A percentile compares a stretch with the other conserved stretches of the same genome.
Conservation (phyloP, 2,329 filamentous ascomycete species). For the Leptographium wingfieldii region DNA sequence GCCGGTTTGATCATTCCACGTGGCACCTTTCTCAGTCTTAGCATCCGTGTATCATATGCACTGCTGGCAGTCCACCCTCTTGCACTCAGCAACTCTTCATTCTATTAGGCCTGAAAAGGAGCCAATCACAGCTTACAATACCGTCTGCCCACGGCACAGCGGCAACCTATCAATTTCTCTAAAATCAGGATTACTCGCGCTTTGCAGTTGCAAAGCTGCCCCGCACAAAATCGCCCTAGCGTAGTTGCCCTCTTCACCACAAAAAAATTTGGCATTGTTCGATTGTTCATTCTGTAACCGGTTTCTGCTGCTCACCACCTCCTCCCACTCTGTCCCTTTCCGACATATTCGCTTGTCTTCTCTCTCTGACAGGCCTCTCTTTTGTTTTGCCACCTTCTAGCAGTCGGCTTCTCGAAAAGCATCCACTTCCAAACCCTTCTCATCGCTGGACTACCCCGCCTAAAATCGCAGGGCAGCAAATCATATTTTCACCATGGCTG, state of each 20-base stretch:
- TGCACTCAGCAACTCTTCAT: too few species aligned
- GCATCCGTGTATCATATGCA: too few species aligned
- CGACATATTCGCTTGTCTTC: neutral
- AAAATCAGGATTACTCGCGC: conserved; percentile 1
- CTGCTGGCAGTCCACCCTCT: too few species aligned
- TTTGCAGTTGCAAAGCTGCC: conserved; percentile 1
- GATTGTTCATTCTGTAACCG: conserved; percentile 3
- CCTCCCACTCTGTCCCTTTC: neutral
- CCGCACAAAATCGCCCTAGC: conserved; percentile 11
- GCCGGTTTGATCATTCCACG: too few species aligned
- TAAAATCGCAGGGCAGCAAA: neutral
- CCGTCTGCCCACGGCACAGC: neutral
- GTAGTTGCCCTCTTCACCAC: conserved; percentile 10
- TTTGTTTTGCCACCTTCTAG: neutral
- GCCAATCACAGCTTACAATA: neutral
- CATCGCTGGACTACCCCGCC: conserved; percentile 6
- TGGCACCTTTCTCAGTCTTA: too few species aligned
- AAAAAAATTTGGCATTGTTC: conserved; percentile 9
- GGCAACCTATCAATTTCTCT: neutral
- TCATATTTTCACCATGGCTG: conserved; percentile 7
- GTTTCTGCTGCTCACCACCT: neutral
- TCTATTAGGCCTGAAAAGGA: too few species aligned
- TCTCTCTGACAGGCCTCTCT: neutral
- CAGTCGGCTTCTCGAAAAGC: neutral
- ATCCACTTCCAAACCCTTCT: neutral